Evolutionary conservation across 2,329 filamentous ascomycete species (phyloP), one percentile per base, ranked within the genome.

Genomic region (Fusarium irregulare): DNA sequence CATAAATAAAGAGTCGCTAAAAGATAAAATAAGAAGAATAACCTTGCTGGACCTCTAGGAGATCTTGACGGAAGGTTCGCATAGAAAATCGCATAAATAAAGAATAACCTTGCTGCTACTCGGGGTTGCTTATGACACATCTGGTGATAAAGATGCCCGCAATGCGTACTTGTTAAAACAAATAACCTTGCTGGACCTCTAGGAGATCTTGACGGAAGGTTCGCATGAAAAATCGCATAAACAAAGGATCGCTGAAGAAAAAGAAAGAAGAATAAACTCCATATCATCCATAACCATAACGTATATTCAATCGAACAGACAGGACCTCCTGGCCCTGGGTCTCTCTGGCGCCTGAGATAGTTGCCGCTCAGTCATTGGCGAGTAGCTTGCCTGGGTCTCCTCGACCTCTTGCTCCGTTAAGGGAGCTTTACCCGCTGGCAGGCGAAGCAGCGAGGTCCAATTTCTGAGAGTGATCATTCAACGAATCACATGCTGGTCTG

Each of bases 301-400:
- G 6, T 16, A 21, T 11, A 14, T 16, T 20, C 14, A 7, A 10
- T 30, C 5, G 5, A 4, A 37, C 13, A 16, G 9, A 7, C 42
- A 46, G 16, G 30, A 28, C 20, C 14, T 23, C 10, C 7, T 11
- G 14, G 13, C 28, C 18, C 6, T 56, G 30, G 12, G 21, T 56
- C n/a, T 47, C 23, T 47, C 42, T 28, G 21, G 53, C 12, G 30
- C 53, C 53, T 30, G 42, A 56, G 23, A 40, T 23, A 21, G 4
- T 56, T 56, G 53, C 12, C 53, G 18, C 14, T 27, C 42, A 47
- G 42, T 20, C 23, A 30, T 30, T 32, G 53, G 53, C 53, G 53
- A 47, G 42, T 37, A 21, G 23, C 53, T 56, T 56, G 42, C 30
- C 53, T 40, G 53, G 53, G 53, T 23, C 23, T 47, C 28, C 42